Evolutionary conservation across 2,329 filamentous ascomycete genomes (phyloP).

Genomic region (Botrytis elliptica): DNA sequence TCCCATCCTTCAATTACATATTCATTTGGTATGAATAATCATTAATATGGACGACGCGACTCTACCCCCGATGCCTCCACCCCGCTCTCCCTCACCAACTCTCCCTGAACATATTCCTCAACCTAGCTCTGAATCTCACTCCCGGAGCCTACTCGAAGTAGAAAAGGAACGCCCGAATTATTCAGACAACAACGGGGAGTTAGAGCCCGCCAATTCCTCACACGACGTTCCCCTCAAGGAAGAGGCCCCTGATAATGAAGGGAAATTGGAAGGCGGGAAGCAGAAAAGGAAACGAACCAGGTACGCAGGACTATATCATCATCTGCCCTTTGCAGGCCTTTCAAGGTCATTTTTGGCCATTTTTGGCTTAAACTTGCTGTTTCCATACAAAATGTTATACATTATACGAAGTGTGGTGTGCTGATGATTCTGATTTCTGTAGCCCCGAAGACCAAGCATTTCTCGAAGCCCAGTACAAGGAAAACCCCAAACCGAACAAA

Average conservation of each 20-base stretch:
- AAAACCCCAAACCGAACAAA: constrained; percentile 90
- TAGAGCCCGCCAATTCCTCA: constrained; percentile 28
- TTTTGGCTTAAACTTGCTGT: neutral
- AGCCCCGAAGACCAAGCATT: constrained; percentile 87
- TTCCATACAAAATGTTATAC: neutral
- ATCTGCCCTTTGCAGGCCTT: neutral
- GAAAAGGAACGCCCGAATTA: constrained; percentile 23
- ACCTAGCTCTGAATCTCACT: too few relatives aligned
- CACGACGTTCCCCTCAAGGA: constrained; percentile 30
- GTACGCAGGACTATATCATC: constrained; percentile 45
- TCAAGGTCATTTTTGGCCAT: neutral
- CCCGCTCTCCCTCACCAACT: constrained; percentile 31
- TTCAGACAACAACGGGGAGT: constrained; percentile 27
- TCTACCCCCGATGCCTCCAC: constrained; percentile 30
- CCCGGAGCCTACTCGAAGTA: neutral
- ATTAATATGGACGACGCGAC: constrained; percentile 38
- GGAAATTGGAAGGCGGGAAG: constrained; percentile 40
- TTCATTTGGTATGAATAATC: constrained; percentile 15
- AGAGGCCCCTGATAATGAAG: constrained; percentile 31
- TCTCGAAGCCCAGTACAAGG: constrained; percentile 80
- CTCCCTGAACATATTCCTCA: constrained; percentile 18
- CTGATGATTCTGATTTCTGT: constrained; percentile 5
- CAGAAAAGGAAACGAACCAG: constrained; percentile 61
- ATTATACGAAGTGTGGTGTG: neutral
- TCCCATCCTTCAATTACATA: neutral